Evolutionary conservation across 495 filamentous ascomycete genomes (phyloP), one percentile per base, ranked within the genome.

Genomic region (Penicillium mononematosum): DNA sequence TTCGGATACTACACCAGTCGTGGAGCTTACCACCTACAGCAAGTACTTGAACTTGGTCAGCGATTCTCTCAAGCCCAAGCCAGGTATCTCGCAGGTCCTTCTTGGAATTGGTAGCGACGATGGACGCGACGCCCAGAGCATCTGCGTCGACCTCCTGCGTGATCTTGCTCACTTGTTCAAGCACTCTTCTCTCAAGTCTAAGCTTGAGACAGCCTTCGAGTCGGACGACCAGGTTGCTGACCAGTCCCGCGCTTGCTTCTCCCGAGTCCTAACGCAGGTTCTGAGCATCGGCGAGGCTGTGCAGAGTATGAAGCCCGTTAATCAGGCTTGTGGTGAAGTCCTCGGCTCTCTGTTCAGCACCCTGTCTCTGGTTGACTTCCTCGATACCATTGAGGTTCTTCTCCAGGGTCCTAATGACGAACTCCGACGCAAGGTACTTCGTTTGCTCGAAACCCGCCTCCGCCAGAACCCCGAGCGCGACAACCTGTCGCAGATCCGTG

Each of bases 311-410:
- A 87, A 84, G 68, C 71, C 69, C 56, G 75, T 92, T 9, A 81
- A 85, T 61, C 81, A 80, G 62, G 78, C 82, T 39, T 87, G 85
- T 62, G 82, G 81, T 31, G 83, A 90, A 32, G 81, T 89, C 6
- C 77, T 97, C 47, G 81, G 88, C 29, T 82, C 86, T 29, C 75
- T 94, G 6, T 79, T 98, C 17, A 83, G 87, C 47, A 82, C 95
- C 16, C 77, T 96, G 44, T 91, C 91, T 4, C 89, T 88, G 8
- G 78, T 83, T 38, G 89, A 96, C 70, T 91, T 97, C 73, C 84
- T 96, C 62, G 86, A 88, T 63, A 88, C 89, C 19, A 86, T 93
- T 43, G 88, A 92, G 58, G 80, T 82, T 17, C 75, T 98, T 32
- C 82, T 96, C 20, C 81, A 87, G 53, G 82, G 85, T 17, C 83